phyloP scores from a whole-genome alignment of 2,329 filamentous ascomycete genomes.

The Nigrograna mackinnonii region DNA sequence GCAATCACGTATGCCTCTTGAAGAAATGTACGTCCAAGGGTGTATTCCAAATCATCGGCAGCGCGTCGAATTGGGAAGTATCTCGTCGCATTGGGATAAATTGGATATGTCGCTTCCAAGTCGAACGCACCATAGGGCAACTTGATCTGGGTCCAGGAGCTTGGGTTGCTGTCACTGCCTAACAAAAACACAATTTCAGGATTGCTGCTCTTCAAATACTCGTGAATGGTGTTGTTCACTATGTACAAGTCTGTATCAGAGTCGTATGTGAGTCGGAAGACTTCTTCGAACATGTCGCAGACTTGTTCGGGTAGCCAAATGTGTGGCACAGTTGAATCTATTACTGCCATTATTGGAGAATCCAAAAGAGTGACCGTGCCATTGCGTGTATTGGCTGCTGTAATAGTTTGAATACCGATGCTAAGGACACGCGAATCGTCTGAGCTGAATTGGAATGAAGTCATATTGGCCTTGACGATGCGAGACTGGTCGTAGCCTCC shows the following conservation, averaged over 20 bases:
- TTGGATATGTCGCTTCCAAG: constrained; percentile 29
- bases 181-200: too few relatives aligned
- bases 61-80: constrained; percentile 67
- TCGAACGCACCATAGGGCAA: too few relatives aligned
- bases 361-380: constrained; percentile 15
- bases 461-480: too few relatives aligned
- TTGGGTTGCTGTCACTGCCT: too few relatives aligned
- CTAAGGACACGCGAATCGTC: constrained; percentile 2
- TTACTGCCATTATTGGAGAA: constrained; percentile 24
- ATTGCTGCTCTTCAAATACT: too few relatives aligned
- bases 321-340: constrained; percentile 45
- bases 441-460: constrained; percentile 20
- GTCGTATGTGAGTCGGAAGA: constrained; percentile 41
- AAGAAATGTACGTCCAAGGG: constrained; percentile 66
- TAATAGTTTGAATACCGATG: constrained; percentile 4
- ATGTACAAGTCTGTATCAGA: constrained; percentile 33
- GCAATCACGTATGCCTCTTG: constrained; percentile 60
- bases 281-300: constrained; percentile 39
- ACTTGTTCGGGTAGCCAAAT: constrained; percentile 32
- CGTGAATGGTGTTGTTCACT: too few relatives aligned
- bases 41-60: constrained; percentile 54
- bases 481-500: constrained; percentile 48
- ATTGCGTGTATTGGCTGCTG: constrained; percentile 1
- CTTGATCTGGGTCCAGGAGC: too few relatives aligned
- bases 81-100: too few relatives aligned